Conservation (phyloP, 2,329 filamentous ascomycete species). For the Aspergillus fumigatus region DNA sequence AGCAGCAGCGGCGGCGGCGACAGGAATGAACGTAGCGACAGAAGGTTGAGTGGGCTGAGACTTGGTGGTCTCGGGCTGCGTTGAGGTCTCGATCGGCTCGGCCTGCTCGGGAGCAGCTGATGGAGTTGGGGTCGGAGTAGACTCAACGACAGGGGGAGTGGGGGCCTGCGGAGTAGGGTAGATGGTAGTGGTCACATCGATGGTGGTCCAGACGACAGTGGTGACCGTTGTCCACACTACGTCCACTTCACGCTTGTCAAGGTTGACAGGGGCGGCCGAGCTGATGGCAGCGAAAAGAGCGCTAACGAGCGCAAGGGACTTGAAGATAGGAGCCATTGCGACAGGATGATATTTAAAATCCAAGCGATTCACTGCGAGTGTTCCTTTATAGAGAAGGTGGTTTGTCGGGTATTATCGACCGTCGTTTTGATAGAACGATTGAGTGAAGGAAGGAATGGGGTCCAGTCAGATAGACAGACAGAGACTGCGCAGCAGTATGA, state of each 20-base stretch:
- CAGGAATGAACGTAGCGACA: constrained; percentile 1
- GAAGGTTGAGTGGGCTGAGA: constrained; percentile 3
- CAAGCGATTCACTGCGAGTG: constrained; percentile 1
- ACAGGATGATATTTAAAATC: constrained; percentile 6
- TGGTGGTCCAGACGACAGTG: constrained; percentile 45
- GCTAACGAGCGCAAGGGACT: constrained; percentile 33
- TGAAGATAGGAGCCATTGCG: constrained; percentile 35
- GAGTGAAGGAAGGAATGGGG: constrained; percentile 6
- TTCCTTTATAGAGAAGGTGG: neutral
- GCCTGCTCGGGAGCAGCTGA: constrained; percentile 1
- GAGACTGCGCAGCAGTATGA: constrained; percentile 19
- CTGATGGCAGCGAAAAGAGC: constrained; percentile 30
- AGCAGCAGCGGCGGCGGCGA: neutral
- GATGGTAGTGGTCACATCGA: constrained; percentile 47
- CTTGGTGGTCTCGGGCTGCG: constrained; percentile 10
- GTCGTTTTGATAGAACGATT: neutral
- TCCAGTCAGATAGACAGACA: neutral
- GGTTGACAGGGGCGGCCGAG: constrained; percentile 27
- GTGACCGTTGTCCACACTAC: constrained; percentile 49
- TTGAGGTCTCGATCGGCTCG: constrained; percentile 11
- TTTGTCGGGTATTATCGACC: neutral
- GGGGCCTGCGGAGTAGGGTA: constrained; percentile 30
- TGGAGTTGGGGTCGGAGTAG: constrained; percentile 8
- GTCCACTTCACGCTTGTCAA: constrained; percentile 30
- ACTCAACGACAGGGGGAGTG: constrained; percentile 14